Base-by-base conservation (phyloP, 1,139 yeast genomes). In the Lodderomyces parapsilosis region DNA sequence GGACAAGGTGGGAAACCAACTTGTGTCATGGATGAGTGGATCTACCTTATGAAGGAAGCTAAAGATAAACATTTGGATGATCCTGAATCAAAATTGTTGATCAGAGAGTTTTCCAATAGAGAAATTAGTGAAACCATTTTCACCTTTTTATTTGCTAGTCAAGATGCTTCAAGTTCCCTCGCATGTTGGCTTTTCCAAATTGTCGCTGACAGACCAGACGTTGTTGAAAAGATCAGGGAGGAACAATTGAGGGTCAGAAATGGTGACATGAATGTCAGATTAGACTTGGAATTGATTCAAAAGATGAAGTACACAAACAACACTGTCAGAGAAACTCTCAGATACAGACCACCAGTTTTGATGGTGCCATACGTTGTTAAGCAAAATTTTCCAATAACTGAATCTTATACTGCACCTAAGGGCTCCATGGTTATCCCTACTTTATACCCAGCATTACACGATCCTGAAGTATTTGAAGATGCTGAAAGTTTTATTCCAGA, bases 121-220 rank as follows among this genome's bases (percentile, higher is more conserved):
- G 99, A 93, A 66, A 91, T 93, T 56, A 87, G 96, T 27, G 98
- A 93, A 71, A 96, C 96, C 43, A 81, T 93, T 52, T 93, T 93
- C 76, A 93, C 99, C 17, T 93, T 93, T 66, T 75, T 93, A 64
- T 93, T 93, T 66, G 99, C 99, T 22, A 86, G 96, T 8, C 99
- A 93, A 70, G 99, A 93, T 68, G 99, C 99, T 25, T 86, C 97
- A 6, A 89, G 97, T 2, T 88, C 96, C n/a, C 83, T 95, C 55
- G 95, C 96, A 51, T 91, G 98, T 66, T 93, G 99, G 99, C 77
- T 93, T 60, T 93, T 91, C 81, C 99, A 93, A 74, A 79, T 89
- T 55, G 84, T 90, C 44, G 91, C 96, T 50, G 99, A 93, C 65
- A 81, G 96, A 60, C 97, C 98, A 37, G 98, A 93, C 53, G 83